Conservation (phyloP, 257 asterid genomes). For the Nicotiana otophora region DNA sequence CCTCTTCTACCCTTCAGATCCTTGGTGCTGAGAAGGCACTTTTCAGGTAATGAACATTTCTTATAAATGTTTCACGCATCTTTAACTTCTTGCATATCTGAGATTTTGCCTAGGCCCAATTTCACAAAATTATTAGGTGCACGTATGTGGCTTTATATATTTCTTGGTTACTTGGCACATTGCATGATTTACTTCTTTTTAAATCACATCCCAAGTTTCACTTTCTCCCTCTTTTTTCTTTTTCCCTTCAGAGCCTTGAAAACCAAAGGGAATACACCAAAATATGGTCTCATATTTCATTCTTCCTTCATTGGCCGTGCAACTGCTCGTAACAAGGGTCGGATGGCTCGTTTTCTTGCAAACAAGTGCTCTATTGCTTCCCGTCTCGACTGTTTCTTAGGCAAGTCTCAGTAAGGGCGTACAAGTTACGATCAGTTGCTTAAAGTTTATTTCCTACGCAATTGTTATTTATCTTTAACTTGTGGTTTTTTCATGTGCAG, state of each 20-base stretch:
- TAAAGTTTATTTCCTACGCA: background rate
- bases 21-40: constrained; percentile 99
- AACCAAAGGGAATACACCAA: constrained; percentile 93
- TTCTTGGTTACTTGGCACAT: background rate
- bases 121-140: too few relatives aligned
- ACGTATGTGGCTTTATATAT: too few relatives aligned
- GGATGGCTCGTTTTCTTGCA: constrained; percentile 98
- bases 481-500: constrained; percentile 24
- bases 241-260: constrained; percentile 64
- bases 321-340: constrained; percentile 81
- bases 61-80: background rate
- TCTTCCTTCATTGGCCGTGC: constrained; percentile 99
- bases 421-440: background rate
- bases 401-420: constrained; percentile 21
- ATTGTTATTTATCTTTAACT: background rate
- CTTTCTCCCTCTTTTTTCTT: too few relatives aligned
- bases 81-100: too few relatives aligned
- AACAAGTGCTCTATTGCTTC: constrained; percentile 99
- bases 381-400: constrained; percentile 88
- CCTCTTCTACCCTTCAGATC: constrained; percentile 96
- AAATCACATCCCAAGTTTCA: too few relatives aligned
- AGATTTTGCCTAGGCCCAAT: too few relatives aligned
- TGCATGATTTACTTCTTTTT: too few relatives aligned
- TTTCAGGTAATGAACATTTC: constrained; percentile 47
- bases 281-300: constrained; percentile 94